A percentile compares a stretch with the other conserved stretches of the same genome.
phyloP scores from a whole-genome alignment of 2,329 filamentous ascomycete genomes.

The Calcarisporium arbuscula region DNA sequence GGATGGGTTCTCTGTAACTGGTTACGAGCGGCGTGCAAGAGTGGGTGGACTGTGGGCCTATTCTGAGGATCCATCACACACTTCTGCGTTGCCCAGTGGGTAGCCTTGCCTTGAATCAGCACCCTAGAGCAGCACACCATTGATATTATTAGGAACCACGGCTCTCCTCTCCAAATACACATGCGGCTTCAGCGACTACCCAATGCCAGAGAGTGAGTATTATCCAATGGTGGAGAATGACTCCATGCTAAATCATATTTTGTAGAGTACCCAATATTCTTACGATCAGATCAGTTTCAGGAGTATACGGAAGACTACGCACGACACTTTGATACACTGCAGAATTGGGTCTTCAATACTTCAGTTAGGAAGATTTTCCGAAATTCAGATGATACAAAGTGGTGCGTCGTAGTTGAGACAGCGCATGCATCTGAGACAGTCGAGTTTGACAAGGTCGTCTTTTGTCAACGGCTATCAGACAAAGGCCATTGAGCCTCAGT shows the following conservation, averaged over 20 bases:
- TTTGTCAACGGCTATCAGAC: conserved; percentile 27
- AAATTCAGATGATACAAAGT: conserved; percentile 17
- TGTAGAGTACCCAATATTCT: conserved; percentile 19
- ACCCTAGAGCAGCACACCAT: conserved; percentile 1
- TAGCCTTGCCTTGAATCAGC: no score
- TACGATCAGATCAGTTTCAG: conserved; percentile 21
- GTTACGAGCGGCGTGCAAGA: conserved; percentile 30
- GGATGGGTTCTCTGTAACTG: conserved; percentile 35
- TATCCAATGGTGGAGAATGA: no score
- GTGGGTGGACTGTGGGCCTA: conserved; percentile 40
- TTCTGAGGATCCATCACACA: conserved; percentile 26
- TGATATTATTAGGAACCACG: conserved; percentile 16
- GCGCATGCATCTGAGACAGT: conserved; percentile 12
- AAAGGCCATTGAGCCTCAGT: conserved; percentile 21
- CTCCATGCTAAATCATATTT: no score
- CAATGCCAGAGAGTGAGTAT: conserved; percentile 31
- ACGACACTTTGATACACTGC: conserved; percentile 29
- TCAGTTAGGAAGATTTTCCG: conserved; percentile 22
- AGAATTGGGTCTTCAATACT: conserved; percentile 26
- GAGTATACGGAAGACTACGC: conserved; percentile 35
- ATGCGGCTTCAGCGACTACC: conserved; percentile 33
- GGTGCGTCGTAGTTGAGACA: no score
- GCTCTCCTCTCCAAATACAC: conserved; percentile 33
- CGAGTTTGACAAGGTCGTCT: conserved; percentile 26
- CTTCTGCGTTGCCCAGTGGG: conserved; percentile 26